Evolutionary conservation across 768 basidiomycete genomes (phyloP).

Genomic region (Astraeus odoratus): DNA sequence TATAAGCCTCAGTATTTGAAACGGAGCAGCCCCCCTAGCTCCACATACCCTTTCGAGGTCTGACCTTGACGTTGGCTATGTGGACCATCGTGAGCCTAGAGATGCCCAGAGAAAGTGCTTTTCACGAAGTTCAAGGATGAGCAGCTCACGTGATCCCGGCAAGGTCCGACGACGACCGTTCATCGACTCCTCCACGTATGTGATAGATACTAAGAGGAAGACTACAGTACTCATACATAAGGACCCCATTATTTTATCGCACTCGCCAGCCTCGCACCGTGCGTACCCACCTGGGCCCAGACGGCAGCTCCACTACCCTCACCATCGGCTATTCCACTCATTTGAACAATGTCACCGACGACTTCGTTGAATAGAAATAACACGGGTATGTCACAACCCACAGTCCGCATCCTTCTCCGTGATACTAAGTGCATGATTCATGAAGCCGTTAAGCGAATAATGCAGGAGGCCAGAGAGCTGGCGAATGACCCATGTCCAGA

Average conservation of each 20-base stretch:
- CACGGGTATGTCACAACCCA: constrained; percentile 48
- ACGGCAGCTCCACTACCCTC: background rate
- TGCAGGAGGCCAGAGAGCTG: constrained; percentile 92
- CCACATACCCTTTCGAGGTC: constrained; percentile 64
- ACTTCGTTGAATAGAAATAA: constrained; percentile 81
- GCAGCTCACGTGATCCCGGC: background rate
- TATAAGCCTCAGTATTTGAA: background rate
- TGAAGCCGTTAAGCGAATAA: constrained; percentile 89
- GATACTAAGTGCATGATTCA: background rate
- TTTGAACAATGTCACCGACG: constrained; percentile 7
- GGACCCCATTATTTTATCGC: background rate
- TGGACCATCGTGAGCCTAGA: constrained; percentile 45
- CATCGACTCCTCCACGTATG: no score
- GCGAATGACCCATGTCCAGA: constrained; percentile 80
- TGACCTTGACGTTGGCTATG: constrained; percentile 75
- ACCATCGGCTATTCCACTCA: background rate
- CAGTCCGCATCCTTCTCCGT: background rate
- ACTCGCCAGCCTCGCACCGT: background rate
- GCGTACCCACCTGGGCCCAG: background rate
- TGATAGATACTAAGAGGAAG: no score
- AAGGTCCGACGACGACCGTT: background rate
- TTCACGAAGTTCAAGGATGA: no score
- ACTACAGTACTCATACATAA: no score
- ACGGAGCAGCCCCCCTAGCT: background rate
- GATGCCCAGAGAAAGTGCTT: background rate